Evolutionary conservation across 331 rosid species (phyloP).

Genomic region (Spiraea crenata): DNA sequence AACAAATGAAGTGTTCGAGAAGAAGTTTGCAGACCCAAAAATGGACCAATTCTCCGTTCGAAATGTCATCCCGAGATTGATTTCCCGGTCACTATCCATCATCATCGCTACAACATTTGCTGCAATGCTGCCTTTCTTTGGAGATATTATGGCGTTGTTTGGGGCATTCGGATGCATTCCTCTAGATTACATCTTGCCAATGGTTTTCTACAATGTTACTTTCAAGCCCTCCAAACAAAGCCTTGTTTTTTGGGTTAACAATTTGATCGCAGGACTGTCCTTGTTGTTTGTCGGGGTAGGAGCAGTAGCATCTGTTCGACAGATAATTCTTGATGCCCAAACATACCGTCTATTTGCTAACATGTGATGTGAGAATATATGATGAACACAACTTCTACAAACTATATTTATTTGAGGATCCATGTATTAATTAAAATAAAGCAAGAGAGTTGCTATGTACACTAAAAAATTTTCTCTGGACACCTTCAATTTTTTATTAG

Average conservation of each 20-base stretch:
- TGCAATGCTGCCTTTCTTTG: slow-evolving; percentile 86
- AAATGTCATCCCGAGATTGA: slow-evolving; percentile 61
- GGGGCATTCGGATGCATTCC: slow-evolving; percentile 89
- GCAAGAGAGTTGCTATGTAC: too few relatives aligned
- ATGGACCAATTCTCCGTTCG: slow-evolving; percentile 54
- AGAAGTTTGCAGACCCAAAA: slow-evolving; percentile 60
- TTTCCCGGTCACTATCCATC: slow-evolving; percentile 63
- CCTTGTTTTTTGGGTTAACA: slow-evolving; percentile 56
- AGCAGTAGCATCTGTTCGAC: slow-evolving; percentile 69
- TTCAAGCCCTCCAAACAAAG: slow-evolving; percentile 71
- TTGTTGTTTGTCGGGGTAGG: slow-evolving; percentile 53
- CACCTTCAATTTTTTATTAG: too few relatives aligned
- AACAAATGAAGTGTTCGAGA: slow-evolving; percentile 70
- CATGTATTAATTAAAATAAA: too few relatives aligned
- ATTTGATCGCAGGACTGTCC: slow-evolving; percentile 51
- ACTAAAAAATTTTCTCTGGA: too few relatives aligned
- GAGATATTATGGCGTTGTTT: slow-evolving; percentile 67
- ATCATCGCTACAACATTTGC: slow-evolving; percentile 56
- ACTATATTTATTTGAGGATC: too few relatives aligned
- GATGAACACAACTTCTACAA: too few relatives aligned
- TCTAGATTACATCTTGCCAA: slow-evolving; percentile 78
- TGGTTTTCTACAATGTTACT: slow-evolving; percentile 63
- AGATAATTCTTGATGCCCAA: slow-evolving; percentile 65
- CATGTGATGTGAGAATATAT: too few relatives aligned
- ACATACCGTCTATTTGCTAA: slow-evolving; percentile 51